These are phyloP conservation scores for Diaporthe australafricana DNA, from an alignment of 2,329 filamentous ascomycete genomes.

Conservation along the genomic window DNA sequence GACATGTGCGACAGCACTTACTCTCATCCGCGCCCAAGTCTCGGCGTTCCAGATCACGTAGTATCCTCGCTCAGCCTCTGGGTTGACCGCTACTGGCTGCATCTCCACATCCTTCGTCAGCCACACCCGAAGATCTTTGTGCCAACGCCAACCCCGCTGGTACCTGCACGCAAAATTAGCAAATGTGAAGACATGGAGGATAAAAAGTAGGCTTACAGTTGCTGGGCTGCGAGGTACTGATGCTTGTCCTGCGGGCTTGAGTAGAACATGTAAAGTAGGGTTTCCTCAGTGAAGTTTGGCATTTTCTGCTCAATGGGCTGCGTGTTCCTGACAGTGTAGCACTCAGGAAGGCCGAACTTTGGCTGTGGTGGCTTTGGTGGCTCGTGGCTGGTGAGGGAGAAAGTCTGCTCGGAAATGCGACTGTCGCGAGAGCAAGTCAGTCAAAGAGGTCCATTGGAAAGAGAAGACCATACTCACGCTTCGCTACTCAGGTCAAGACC, in stretches of 20 bases:
- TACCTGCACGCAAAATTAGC: conserved; percentile 54
- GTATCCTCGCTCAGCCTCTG: conserved; percentile 71
- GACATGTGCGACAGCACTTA: conserved; percentile 51
- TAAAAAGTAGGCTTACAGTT: conserved; percentile 61
- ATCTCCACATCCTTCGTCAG: conserved; percentile 76
- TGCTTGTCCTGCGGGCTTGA: conserved; percentile 72
- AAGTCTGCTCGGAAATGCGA: conserved; percentile 68
- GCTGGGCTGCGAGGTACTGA: conserved; percentile 72
- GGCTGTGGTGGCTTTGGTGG: conserved; percentile 68
- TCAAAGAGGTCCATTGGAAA: conserved; percentile 21
- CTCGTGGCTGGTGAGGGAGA: conserved; percentile 71
- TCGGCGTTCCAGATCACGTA: conserved; percentile 74
- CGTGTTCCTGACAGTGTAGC: conserved; percentile 75
- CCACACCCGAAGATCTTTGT: conserved; percentile 75
- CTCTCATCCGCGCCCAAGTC: conserved; percentile 73
- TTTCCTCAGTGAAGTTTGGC: conserved; percentile 75
- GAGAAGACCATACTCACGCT: conserved; percentile 61
- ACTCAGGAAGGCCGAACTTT: conserved; percentile 71
- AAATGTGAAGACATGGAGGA: not conserved
- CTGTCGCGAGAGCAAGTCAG: conserved; percentile 47
- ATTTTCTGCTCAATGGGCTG: conserved; percentile 75
- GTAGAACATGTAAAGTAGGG: conserved; percentile 77
- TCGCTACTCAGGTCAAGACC: conserved; percentile 68
- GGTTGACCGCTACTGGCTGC: conserved; percentile 69
- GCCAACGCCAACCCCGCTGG: conserved; percentile 75